A percentile compares a stretch with the other conserved stretches of the same genome.
Evolutionary conservation across 2,329 filamentous ascomycete genomes (phyloP).

Genomic region (Sporothrix phasma): DNA sequence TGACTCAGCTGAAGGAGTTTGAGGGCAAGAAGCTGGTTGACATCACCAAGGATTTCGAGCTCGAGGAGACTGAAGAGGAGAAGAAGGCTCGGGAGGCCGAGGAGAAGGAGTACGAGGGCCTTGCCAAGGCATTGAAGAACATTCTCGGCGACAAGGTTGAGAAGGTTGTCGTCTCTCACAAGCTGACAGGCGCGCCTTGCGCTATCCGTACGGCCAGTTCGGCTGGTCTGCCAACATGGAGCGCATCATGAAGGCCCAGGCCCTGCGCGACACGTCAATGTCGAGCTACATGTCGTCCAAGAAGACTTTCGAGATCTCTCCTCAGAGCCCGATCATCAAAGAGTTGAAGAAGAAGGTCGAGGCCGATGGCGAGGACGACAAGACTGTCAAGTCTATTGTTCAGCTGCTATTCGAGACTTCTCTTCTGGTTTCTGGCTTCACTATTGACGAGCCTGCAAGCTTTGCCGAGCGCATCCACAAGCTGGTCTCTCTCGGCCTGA

Average conservation of each 20-base stretch:
- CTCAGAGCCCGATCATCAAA: conserved; percentile 93
- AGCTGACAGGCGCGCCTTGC: conserved; percentile 87
- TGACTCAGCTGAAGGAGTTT: conserved; percentile 99
- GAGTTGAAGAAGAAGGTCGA: conserved; percentile 99
- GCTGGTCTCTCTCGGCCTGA: conserved; percentile 93
- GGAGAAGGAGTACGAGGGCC: conserved; percentile 95
- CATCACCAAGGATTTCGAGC: conserved; percentile 99
- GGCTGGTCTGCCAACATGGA: conserved; percentile 99
- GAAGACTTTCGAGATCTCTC: conserved; percentile 99
- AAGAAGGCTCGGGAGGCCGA: conserved; percentile 90
- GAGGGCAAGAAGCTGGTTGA: conserved; percentile 99
- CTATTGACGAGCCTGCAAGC: conserved; percentile 94
- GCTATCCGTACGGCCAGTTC: conserved; percentile 99
- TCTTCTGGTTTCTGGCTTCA: conserved; percentile 96
- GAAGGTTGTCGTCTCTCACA: conserved; percentile 99
- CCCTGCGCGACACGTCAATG: conserved; percentile 99
- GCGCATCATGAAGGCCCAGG: conserved; percentile 99
- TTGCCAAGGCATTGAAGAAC: conserved; percentile 98
- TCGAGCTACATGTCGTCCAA: conserved; percentile 99
- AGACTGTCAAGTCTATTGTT: conserved; percentile 97
- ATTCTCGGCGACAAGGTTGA: conserved; percentile 98
- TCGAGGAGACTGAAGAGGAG: conserved; percentile 99
- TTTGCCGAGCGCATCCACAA: conserved; percentile 99
- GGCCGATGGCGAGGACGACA: conserved; percentile 93
- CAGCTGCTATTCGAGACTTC: conserved; percentile 99